Evolutionary conservation across 345 rosid genomes (phyloP).

Genomic region (Noccaea bulbosa): DNA sequence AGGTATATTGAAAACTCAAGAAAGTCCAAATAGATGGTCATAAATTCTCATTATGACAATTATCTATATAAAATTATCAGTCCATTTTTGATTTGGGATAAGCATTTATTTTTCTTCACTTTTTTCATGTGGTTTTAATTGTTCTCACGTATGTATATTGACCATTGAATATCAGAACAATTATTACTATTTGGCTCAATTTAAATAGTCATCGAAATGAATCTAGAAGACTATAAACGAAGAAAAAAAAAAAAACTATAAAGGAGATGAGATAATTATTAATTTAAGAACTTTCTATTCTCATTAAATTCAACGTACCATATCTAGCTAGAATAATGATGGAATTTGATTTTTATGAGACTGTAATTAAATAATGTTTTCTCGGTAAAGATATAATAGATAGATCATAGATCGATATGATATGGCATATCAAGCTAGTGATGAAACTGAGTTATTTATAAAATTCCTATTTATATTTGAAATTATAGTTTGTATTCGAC

Average conservation of each 20-base stretch:
- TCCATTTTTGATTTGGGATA: constrained; percentile 28
- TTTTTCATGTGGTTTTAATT: constrained; percentile 34
- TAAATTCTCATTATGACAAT: background rate
- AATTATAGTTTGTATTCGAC: background rate
- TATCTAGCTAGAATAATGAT: background rate
- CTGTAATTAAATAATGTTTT: background rate
- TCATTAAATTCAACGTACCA: constrained; percentile 12
- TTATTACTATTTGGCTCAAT: constrained; percentile 16
- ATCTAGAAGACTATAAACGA: constrained; percentile 28
- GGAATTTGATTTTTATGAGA: background rate
- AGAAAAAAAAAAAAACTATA: too few species aligned
- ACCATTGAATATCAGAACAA: constrained; percentile 22
- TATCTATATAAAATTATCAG: constrained; percentile 21
- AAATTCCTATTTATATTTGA: too few species aligned
- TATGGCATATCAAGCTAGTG: background rate
- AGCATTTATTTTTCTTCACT: constrained; percentile 15
- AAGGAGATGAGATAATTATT: background rate
- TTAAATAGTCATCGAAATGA: background rate
- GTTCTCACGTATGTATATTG: constrained; percentile 31
- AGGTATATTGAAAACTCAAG: background rate
- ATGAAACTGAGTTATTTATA: too few species aligned
- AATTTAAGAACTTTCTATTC: constrained; percentile 13
- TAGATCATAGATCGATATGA: too few species aligned
- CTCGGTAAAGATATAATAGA: background rate
- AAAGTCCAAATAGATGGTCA: constrained; percentile 10